Evolutionary conservation across 2,329 filamentous ascomycete genomes (phyloP), one percentile per base, ranked within the genome.

Genomic region (Emericellopsis cladophorae): DNA sequence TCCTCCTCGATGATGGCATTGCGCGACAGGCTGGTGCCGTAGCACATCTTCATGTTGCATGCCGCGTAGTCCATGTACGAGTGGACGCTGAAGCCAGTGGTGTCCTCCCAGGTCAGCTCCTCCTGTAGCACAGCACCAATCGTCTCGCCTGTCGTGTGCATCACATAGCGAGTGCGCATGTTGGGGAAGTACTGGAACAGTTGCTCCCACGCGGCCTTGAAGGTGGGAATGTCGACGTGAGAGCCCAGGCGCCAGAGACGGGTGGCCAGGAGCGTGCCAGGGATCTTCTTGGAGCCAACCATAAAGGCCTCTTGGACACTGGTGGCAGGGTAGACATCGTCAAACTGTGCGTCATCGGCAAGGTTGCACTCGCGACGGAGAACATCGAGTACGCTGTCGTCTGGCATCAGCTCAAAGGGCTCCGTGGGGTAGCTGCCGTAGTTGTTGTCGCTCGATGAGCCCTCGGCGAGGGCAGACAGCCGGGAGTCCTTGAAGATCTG

Each of bases 261-360:
- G 7, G 48, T 42, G 5, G 45, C 39, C 9, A 50, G 42, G 40
- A 51, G 51, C n/a, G 45, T 44, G 2, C 50, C 49, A 3, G 45
- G 32, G 11, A 34, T 16, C 45, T 64, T 65, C 40, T 57, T 55
- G 8, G 69, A 64, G 5, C 72, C 48, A 2, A 66, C 64, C 51
- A 74, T 61, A 2, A 74, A 56, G 5, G 62, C 66, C 46, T 69
- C 66, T 44, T 74, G 70, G 1, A 70, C 49, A 1, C 66, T 58
- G 0, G 68, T 67, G 49, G 65, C 67, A 1, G 68, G 69, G 40
- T 68, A 73, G 0, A 67, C 51, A 41, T 74, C 68, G 39, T 70
- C 62, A 7, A 70, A 12, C 5, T 33, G 8, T 9, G 32, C 9
- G n/a, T 12, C 26, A 29, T 29, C 12, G 32, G 9, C 3, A 4